Evolutionary conservation across 2,329 filamentous ascomycete species (phyloP).

Genomic region (Aspergillus eucalypticola): DNA sequence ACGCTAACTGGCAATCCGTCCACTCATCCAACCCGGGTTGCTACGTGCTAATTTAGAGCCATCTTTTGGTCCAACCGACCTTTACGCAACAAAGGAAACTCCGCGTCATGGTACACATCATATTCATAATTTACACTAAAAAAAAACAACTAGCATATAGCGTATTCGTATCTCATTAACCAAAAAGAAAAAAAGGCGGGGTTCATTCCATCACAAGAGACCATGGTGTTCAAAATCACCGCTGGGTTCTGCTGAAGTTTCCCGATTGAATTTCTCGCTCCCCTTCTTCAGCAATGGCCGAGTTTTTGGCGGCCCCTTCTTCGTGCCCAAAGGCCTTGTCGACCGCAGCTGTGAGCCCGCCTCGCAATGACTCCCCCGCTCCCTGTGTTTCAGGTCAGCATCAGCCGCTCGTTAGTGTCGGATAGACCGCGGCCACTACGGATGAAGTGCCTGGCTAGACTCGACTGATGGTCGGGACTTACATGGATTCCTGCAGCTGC

Average conservation of each 20-base stretch:
- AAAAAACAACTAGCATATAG: neutral
- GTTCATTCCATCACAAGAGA: neutral
- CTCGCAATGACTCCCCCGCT: slow-evolving; percentile 44
- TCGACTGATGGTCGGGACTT: slow-evolving; percentile 18
- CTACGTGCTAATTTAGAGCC: neutral
- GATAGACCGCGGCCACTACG: slow-evolving; percentile 3
- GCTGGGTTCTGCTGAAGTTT: slow-evolving; percentile 22
- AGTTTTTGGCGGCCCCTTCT: slow-evolving; percentile 39
- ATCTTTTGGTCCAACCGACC: neutral
- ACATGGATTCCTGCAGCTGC: slow-evolving; percentile 39
- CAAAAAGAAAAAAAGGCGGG: neutral
- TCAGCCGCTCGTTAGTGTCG: neutral
- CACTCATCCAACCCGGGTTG: neutral
- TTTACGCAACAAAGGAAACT: neutral
- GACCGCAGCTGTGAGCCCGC: slow-evolving; percentile 38
- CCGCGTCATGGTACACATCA: neutral
- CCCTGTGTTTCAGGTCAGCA: slow-evolving; percentile 31
- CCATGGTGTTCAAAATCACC: neutral
- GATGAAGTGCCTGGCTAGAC: neutral
- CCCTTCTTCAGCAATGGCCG: slow-evolving; percentile 38
- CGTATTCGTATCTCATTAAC: neutral
- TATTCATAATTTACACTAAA: neutral
- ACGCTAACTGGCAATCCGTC: neutral
- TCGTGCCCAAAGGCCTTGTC: slow-evolving; percentile 41
- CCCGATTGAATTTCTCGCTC: slow-evolving; percentile 37